Evolutionary conservation across 352 stramenopile genomes (phyloP).

Genomic region (Pythium aquatile): DNA sequence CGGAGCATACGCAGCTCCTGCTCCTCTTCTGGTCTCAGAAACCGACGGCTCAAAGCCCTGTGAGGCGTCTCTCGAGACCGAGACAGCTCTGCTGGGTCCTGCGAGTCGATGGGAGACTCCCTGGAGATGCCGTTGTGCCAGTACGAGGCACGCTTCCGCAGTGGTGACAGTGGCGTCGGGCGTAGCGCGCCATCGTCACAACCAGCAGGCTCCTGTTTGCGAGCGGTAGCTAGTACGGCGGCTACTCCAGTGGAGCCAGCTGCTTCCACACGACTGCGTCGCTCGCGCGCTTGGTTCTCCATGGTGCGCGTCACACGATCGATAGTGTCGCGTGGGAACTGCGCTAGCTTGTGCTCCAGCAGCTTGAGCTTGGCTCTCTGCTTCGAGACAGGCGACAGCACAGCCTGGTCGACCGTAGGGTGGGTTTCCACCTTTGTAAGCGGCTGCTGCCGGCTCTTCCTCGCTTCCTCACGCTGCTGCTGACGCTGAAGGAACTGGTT

Average conservation of each 20-base stretch:
- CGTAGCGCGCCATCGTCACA: background rate
- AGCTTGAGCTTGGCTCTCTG: conserved; percentile 55
- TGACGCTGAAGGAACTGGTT: conserved; percentile 14
- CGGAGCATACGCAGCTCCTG: conserved; percentile 44
- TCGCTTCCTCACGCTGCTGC: conserved; percentile 9
- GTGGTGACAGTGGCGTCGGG: conserved; percentile 44
- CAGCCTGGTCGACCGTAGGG: background rate
- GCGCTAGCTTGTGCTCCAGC: conserved; percentile 53
- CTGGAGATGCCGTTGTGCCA: conserved; percentile 60
- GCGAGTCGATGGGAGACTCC: conserved; percentile 17
- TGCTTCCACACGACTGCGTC: background rate
- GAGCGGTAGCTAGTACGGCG: background rate
- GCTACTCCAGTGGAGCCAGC: background rate
- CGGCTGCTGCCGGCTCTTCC: background rate
- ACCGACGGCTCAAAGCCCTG: conserved; percentile 31
- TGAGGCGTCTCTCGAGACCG: background rate
- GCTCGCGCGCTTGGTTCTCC: conserved; percentile 12
- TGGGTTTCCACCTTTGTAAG: background rate
- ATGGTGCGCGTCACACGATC: conserved; percentile 31
- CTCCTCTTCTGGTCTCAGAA: conserved; percentile 58
- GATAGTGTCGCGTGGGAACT: conserved; percentile 50
- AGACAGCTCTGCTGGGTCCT: too few species aligned
- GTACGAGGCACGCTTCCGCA: conserved; percentile 42
- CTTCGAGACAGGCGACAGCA: conserved; percentile 40
- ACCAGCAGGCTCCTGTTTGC: background rate